phyloP scores from a whole-genome alignment of 2,329 filamentous ascomycete species.

The Sclerotinia minor region DNA sequence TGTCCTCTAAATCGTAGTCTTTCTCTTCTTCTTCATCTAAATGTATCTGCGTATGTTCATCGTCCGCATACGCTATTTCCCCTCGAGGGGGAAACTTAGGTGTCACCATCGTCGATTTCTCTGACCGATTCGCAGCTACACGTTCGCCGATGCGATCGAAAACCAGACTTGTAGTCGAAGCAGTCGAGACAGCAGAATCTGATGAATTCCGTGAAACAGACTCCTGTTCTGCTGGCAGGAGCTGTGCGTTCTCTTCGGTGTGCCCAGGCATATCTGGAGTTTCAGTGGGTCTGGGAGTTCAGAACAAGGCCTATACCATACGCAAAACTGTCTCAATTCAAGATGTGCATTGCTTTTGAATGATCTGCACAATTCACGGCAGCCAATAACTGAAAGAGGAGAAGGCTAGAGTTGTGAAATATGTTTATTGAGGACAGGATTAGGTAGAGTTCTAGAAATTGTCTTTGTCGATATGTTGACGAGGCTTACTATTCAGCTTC shows the following conservation, averaged over 20 bases:
- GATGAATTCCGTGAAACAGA: conserved; percentile 34
- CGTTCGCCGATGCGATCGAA: conserved; percentile 72
- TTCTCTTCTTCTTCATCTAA: conserved; percentile 39
- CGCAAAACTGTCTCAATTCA: conserved; percentile 1
- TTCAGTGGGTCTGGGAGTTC: conserved; percentile 30
- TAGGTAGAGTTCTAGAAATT: conserved; percentile 5
- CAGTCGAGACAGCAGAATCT: conserved; percentile 63
- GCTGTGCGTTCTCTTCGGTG: conserved; percentile 36
- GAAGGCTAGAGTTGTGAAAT: neutral
- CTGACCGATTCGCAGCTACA: conserved; percentile 29
- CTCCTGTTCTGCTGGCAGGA: conserved; percentile 34
- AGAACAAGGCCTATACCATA: conserved; percentile 9
- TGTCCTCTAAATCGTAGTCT: conserved; percentile 52
- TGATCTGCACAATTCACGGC: neutral
- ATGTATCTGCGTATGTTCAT: conserved; percentile 30
- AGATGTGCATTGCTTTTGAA: conserved; percentile 12
- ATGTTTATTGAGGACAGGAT: conserved; percentile 19
- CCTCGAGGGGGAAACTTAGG: conserved; percentile 36
- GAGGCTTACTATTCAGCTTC: conserved; percentile 13
- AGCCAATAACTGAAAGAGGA: neutral
- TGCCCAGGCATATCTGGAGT: conserved; percentile 38
- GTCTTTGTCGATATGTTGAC: conserved; percentile 21
- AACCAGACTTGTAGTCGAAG: conserved; percentile 80
- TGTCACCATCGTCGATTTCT: conserved; percentile 36
- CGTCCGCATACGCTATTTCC: conserved; percentile 37